These are phyloP conservation scores for Hippophae rhamnoides DNA, from an alignment of 306 rosid species.

Conservation along the genomic window DNA sequence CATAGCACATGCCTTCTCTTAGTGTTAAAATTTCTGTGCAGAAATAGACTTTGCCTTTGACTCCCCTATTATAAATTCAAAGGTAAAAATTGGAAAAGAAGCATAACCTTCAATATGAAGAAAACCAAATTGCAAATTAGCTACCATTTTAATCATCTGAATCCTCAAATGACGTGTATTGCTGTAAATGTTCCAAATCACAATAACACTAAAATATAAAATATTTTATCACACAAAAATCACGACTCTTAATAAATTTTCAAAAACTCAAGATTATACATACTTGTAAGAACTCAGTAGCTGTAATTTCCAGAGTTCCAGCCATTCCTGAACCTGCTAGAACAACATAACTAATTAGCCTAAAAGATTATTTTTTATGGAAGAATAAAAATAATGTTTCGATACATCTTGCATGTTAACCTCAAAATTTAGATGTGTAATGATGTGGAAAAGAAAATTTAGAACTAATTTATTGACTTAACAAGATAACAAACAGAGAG, in stretches of 20 bases:
- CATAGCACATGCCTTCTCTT: conserved; percentile 35
- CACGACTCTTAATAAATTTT: neutral
- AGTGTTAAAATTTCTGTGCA: conserved; percentile 26
- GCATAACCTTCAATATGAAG: neutral
- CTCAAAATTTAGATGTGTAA: too few species aligned
- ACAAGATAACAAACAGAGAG: too few species aligned
- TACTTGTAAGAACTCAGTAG: conserved; percentile 51
- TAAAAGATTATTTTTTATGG: neutral
- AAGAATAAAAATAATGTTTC: too few species aligned
- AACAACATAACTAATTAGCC: neutral
- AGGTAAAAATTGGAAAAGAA: neutral
- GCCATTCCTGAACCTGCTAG: conserved; percentile 27
- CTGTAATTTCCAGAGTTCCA: conserved; percentile 36
- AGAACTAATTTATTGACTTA: too few species aligned
- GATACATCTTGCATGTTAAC: too few species aligned
- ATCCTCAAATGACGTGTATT: neutral
- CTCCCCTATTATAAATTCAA: conserved; percentile 39
- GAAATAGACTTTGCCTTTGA: conserved; percentile 30
- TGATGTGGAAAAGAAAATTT: too few species aligned
- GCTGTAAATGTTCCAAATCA: too few species aligned
- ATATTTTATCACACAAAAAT: neutral
- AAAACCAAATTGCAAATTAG: neutral
- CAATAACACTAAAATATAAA: neutral
- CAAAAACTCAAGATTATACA: neutral
- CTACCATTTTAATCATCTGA: neutral